Conservation (phyloP, 2,329 filamentous ascomycete genomes). For the Aaosphaeria arxii region DNA sequence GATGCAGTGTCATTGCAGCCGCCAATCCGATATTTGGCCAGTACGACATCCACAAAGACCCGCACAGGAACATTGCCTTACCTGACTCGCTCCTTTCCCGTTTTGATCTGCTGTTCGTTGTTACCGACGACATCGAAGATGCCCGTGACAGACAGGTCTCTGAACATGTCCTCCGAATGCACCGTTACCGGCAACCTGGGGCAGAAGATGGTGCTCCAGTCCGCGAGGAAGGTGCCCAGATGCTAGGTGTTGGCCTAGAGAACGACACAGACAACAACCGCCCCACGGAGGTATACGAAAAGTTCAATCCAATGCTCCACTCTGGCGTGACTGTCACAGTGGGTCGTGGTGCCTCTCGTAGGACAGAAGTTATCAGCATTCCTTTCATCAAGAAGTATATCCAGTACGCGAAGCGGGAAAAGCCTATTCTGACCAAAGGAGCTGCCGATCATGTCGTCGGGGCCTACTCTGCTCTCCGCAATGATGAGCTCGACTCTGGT, state of each 20-base stretch:
- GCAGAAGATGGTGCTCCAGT: constrained; percentile 94
- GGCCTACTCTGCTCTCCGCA: constrained; percentile 87
- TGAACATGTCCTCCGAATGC: constrained; percentile 96
- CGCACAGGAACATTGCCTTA: constrained; percentile 96
- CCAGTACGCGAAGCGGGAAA: constrained; percentile 92
- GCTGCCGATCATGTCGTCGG: constrained; percentile 89
- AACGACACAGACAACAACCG: constrained; percentile 70
- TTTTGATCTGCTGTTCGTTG: constrained; percentile 97
- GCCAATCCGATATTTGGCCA: constrained; percentile 98
- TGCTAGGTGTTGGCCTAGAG: constrained; percentile 82
- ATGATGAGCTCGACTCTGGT: constrained; percentile 93
- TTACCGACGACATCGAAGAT: constrained; percentile 98
- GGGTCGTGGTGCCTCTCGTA: constrained; percentile 70
- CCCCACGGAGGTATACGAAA: constrained; percentile 89
- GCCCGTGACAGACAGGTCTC: constrained; percentile 85
- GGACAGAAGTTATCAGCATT: constrained; percentile 87
- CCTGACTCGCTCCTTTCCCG: constrained; percentile 94
- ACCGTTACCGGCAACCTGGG: constrained; percentile 87
- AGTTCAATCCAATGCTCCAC: constrained; percentile 94
- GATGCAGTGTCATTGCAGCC: constrained; percentile 93
- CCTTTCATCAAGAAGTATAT: constrained; percentile 99
- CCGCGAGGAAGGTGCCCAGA: constrained; percentile 80
- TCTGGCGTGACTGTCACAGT: constrained; percentile 78
- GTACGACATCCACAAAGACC: constrained; percentile 97
- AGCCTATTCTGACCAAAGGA: constrained; percentile 85